Evolutionary conservation across 108 stramenopile genomes (phyloP), one percentile per base, ranked within the genome.

Genomic region (Cylindrotheca closterium): DNA sequence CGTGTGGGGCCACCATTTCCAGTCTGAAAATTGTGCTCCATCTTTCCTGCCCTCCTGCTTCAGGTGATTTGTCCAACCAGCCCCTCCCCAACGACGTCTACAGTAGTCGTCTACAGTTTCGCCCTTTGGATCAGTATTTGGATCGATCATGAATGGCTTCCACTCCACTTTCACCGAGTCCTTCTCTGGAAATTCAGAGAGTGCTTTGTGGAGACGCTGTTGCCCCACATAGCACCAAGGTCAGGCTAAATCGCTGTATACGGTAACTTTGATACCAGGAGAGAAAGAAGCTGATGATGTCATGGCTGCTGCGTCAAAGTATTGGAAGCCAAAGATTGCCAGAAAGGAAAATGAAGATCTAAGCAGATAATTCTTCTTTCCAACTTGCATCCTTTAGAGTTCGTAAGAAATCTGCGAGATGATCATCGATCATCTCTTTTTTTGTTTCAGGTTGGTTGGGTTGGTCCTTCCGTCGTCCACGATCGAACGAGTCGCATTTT

Each of bases 1-100:
- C n/a, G 86, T 91, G 59, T 87, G 76, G 8, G 90, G 90, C 90
- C 90, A 91, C 34, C 71, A 76, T 67, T 82, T 70, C 90, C 86
- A 91, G 42, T 83, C 74, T 30, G 30, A 57, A 65, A 91, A 91
- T 51, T 68, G 63, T 4, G 89, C 89, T 31, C 89, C 89, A 53
- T 79, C 80, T 47, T 71, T 76, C 30, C 70, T 52, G 18, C 89
- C 89, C 58, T 83, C 76, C 2, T 37, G 46, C 58, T 79, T 83
- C 45, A 91, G 33, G 25, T 65, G 55, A 23, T 71, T 55, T 18
- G 85, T 90, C 89, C 86, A 87, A 7, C 76, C 79, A 27, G 68
- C 69, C n/a, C 79, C 68, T 31, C 89, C 89, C 86, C 86, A 91
- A 8, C 89, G 70, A 4, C 86, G 79, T 24, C 65, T 46, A 46